Evolutionary conservation across 768 basidiomycete species (phyloP).

Genomic region (Inosperma sp.): DNA sequence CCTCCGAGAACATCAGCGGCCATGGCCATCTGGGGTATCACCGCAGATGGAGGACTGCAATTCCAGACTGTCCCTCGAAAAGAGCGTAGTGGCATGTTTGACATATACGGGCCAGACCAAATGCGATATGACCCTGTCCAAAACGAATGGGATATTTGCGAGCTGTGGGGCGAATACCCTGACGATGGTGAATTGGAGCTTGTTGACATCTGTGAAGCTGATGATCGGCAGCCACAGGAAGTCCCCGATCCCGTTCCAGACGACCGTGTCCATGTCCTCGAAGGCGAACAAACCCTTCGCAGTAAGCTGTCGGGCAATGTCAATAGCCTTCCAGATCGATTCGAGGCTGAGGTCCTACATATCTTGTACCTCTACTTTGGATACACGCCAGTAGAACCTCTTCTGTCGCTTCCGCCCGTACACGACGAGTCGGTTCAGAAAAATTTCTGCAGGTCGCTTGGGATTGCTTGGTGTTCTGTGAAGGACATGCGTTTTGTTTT

Average conservation of each 20-base stretch:
- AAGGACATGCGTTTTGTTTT: not conserved
- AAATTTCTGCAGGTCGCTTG: not conserved
- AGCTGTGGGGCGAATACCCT: not conserved
- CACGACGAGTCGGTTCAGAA: not conserved
- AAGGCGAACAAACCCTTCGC: too few species aligned
- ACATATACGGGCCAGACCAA: not conserved
- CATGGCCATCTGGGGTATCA: constrained; percentile 6
- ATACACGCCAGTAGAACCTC: not conserved
- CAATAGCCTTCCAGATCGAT: too few species aligned
- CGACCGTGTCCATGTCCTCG: too few species aligned
- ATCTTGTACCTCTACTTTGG: not conserved
- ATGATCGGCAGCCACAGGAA: not conserved
- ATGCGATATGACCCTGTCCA: constrained; percentile 7
- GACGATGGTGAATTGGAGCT: not conserved
- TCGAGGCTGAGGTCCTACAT: not conserved
- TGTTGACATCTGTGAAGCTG: not conserved
- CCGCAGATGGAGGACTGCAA: not conserved
- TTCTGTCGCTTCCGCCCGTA: not conserved
- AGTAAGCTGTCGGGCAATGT: too few species aligned
- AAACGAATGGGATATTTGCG: constrained; percentile 12
- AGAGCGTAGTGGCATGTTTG: not conserved
- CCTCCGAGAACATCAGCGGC: not conserved
- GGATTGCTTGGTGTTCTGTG: not conserved
- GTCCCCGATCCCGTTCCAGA: too few species aligned
- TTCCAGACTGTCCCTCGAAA: not conserved